Evolutionary conservation across 2,329 filamentous ascomycete species (phyloP).

Genomic region (Fusarium chuoi): DNA sequence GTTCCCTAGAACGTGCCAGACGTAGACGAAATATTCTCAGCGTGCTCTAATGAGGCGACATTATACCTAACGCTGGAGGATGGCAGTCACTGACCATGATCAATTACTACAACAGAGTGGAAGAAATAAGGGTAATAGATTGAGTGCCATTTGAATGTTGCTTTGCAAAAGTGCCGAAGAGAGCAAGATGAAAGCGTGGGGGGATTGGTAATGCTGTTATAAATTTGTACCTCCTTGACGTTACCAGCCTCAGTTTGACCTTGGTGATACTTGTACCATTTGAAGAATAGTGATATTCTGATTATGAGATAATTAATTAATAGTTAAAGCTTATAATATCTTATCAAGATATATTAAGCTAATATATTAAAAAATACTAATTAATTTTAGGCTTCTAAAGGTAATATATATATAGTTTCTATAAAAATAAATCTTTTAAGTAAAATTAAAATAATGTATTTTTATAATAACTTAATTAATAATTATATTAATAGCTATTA

Average conservation of each 20-base stretch:
- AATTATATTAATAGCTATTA: too few relatives aligned
- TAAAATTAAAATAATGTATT: too few relatives aligned
- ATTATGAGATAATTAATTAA: too few relatives aligned
- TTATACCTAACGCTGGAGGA: not conserved
- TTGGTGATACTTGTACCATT: not conserved
- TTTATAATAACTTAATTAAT: too few relatives aligned
- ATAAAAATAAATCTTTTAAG: too few relatives aligned
- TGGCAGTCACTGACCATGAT: not conserved
- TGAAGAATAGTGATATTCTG: too few relatives aligned
- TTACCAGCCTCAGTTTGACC: fast-evolving
- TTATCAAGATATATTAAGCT: too few relatives aligned
- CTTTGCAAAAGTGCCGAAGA: not conserved
- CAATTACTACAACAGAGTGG: not conserved
- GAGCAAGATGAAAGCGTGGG: not conserved
- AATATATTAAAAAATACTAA: too few relatives aligned
- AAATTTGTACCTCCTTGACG: not conserved
- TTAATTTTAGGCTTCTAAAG: too few relatives aligned
- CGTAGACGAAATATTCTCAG: not conserved
- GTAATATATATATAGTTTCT: too few relatives aligned
- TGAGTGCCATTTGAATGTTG: not conserved
- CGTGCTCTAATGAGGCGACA: not conserved
- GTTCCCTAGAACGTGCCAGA: too few relatives aligned
- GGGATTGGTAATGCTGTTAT: not conserved
- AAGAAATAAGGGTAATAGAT: not conserved
- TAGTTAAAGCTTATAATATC: too few relatives aligned